Conservation (phyloP, 345 rosid species). For the Citrus australasica region DNA sequence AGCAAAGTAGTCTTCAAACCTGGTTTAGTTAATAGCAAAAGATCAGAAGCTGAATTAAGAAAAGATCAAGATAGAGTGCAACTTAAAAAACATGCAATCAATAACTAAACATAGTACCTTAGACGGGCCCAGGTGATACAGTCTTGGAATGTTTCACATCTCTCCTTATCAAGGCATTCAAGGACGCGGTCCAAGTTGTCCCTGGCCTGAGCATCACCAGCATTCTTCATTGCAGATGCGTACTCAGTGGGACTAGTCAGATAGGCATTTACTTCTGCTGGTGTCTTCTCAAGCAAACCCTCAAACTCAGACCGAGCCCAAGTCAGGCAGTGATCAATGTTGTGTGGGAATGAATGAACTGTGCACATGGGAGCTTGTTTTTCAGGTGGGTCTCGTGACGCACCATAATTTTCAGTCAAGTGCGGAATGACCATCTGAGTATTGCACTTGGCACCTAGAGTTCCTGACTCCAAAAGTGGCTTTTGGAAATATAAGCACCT, state of each 20-base stretch:
- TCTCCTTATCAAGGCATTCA: constrained; percentile 80
- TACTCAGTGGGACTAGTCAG: constrained; percentile 66
- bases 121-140: constrained; percentile 89
- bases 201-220: constrained; percentile 93
- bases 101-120: constrained; percentile 34
- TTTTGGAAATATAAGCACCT: constrained; percentile 91
- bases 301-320: constrained; percentile 97
- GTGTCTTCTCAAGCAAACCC: constrained; percentile 89
- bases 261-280: constrained; percentile 83
- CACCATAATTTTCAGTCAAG: constrained; percentile 90
- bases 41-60: constrained; percentile 2
- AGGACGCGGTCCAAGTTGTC: constrained; percentile 70
- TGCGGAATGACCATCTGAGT: constrained; percentile 99
- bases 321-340: constrained; percentile 90
- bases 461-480: constrained; percentile 95
- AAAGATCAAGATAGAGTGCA: constrained; percentile 21
- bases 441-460: constrained; percentile 86
- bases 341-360: constrained; percentile 93
- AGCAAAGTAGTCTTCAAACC: constrained; percentile 89
- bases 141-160: constrained; percentile 72
- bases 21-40: constrained; percentile 24
- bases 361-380: constrained; percentile 99
- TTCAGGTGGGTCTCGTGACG: constrained; percentile 93
- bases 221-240: constrained; percentile 50
- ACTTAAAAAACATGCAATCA: constrained; percentile 22